Percentiles rank a stretch among this genome's conserved stretches.
Conservation (phyloP, 2,329 filamentous ascomycete genomes). For the Chaetomium sp. region DNA sequence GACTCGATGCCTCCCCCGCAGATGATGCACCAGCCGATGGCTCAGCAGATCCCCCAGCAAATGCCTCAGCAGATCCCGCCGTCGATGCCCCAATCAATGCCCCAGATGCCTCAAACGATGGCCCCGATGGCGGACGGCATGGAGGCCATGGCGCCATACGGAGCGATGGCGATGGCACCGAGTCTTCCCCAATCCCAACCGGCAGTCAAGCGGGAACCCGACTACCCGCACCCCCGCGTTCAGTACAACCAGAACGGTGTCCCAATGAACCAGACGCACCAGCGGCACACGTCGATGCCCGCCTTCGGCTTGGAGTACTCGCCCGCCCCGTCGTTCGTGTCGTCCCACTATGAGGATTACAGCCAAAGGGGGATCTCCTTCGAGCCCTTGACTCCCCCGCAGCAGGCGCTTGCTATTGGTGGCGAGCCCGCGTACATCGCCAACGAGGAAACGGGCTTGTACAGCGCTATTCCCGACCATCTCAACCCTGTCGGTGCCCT, state of each 20-base stretch:
- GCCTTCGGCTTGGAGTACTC: constrained; percentile 95
- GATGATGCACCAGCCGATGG: constrained; percentile 53
- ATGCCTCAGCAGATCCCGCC: constrained; percentile 49
- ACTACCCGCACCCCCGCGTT: constrained; percentile 72
- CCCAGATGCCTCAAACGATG: constrained; percentile 46
- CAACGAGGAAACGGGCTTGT: constrained; percentile 95
- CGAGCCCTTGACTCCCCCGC: constrained; percentile 93
- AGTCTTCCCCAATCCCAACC: constrained; percentile 66
- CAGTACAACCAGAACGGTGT: constrained; percentile 94
- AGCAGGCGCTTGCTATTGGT: constrained; percentile 79
- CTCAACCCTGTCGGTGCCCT: constrained; percentile 70
- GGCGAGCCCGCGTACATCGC: constrained; percentile 95
- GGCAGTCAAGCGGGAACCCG: constrained; percentile 84
- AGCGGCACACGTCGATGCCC: constrained; percentile 97
- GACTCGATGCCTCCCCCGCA: constrained; percentile 85
- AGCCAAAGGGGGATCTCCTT: constrained; percentile 95
- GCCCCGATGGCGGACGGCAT: constrained; percentile 63
- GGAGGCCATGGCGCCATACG: constrained; percentile 73
- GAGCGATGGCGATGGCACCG: constrained; percentile 68
- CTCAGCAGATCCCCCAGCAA: constrained; percentile 32
- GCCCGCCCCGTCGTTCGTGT: constrained; percentile 94
- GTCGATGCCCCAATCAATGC: constrained; percentile 8
- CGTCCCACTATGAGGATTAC: constrained; percentile 98
- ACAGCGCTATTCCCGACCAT: constrained; percentile 91
- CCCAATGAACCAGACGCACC: constrained; percentile 78